Evolutionary conservation across 768 basidiomycete species (phyloP), one percentile per base, ranked within the genome.

Genomic region (Tulasnella sp.): DNA sequence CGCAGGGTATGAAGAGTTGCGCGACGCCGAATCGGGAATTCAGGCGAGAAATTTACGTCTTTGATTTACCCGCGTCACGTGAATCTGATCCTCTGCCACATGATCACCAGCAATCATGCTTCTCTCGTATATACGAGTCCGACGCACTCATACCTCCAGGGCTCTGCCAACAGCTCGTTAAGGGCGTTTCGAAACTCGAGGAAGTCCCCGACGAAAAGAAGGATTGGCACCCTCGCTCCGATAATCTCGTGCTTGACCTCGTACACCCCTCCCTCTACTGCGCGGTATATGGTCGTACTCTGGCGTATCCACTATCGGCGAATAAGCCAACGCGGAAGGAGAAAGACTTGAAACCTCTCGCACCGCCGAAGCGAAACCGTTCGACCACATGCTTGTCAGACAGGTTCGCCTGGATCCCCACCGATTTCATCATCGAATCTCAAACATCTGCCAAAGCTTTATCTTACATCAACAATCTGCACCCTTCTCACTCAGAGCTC

Each of bases 201-300:
- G 55, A 68, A 34, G 59, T 66, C 0, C 64, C 67, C 0, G 66
- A 66, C 3, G 53, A 51, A 2, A n/a, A 62, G 43, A 67, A 64
- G 41, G 70, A 71, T 62, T 71, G 70, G 70, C 70, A 68, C 45
- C 70, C 52, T 8, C 56, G 64, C n/a, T 67, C 67, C 2, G 59
- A 68, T 38, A 47, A 61, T 17, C 64, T 64, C 24, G 70, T 70
- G 3, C 67, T 69, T 19, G 67, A 69, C 56, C 63, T 69, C 38
- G 64, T 69, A 5, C 68, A 69, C 44, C 67, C 69, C 21, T 64
- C 65, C 24, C 62, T 69, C 42, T 69, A 64, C 60, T 63, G 62
- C 34, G 29, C 69, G 11, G 62, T 64, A 8, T 68, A 71, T 51
- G 65, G 58, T 24, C 61, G 63, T n/a, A 68, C 66, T 2, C 38